Conservation (phyloP, 768 basidiomycete species). For the Psilocybe tampanensis region DNA sequence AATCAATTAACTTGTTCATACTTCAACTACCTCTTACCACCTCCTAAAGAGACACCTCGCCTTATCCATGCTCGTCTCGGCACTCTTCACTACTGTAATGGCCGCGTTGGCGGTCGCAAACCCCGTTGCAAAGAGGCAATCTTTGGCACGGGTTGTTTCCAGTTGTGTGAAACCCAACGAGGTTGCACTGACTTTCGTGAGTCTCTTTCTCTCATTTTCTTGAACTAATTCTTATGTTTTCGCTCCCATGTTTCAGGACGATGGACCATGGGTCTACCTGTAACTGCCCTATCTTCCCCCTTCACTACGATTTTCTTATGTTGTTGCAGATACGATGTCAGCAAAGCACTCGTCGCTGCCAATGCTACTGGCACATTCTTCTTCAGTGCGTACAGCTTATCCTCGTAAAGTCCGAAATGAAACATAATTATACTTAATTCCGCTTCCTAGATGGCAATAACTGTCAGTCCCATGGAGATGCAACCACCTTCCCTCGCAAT, state of each 20-base stretch:
- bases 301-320: neutral
- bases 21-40: neutral
- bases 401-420: neutral
- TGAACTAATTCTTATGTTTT: neutral
- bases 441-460: slow-evolving; percentile 38
- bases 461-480: slow-evolving; percentile 25
- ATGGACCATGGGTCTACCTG: slow-evolving; percentile 44
- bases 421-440: neutral
- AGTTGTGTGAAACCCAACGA: slow-evolving; percentile 40
- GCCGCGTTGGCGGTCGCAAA: slow-evolving; percentile 7
- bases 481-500: neutral
- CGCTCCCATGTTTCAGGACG: slow-evolving; percentile 32
- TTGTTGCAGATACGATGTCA: slow-evolving; percentile 33
- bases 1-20: neutral
- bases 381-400: slow-evolving; percentile 39
- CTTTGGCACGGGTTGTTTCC: slow-evolving; percentile 33
- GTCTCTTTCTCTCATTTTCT: slow-evolving; percentile 12
- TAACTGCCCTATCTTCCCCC: slow-evolving; percentile 9
- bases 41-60: neutral
- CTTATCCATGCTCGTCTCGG: neutral
- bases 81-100: slow-evolving; percentile 2
- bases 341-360: slow-evolving; percentile 34
- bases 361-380: slow-evolving; percentile 46
- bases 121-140: slow-evolving; percentile 15
- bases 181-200: slow-evolving; percentile 46